Base-by-base conservation (phyloP, 495 filamentous ascomycete genomes). In the Tuber aestivum region DNA sequence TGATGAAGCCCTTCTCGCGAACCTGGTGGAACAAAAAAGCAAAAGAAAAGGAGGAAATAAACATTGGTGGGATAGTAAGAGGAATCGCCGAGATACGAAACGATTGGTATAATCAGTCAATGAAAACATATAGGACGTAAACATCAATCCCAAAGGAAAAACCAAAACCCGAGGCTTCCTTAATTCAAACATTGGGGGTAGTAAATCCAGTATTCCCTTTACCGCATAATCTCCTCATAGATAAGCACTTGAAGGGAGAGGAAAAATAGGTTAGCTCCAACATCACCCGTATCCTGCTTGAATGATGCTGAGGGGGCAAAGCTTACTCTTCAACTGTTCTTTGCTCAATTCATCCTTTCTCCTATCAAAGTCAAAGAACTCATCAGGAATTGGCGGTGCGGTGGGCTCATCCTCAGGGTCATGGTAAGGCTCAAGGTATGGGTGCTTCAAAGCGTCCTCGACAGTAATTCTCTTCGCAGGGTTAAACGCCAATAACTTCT, bases 281-380 rank as follows among this genome's bases (percentile, higher is more conserved):
- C 56, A 70, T 70, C 70, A 38, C n/a, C n/a, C n/a, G n/a, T n/a
- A n/a, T 27, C 18, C 16, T 56, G n/a, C 38, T 3, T 50, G 73
- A 69, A 7, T 70, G 44, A 41, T 56, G 50, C 14, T 16, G 14
- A 27, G 27, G 35, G 21, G 69, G 48, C n/a, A 73, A 16, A n/a
- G 86, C 89, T 84, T 83, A 92, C 91, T 82, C 87, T 97, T 97
- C 85, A 99, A 85, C 86, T 99, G 92, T 85, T 99, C 96, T 87
- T 99, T 99, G 87, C 92, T 97, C 78, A 99, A 87, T 76, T 91
- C 94, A 84, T 99, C 96, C 91, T 99, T 99, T 87, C 97, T 95
- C 88, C 97, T 97, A 86, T 99, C 96, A 83, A 99, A 99, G 85
- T 98, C 95, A 84, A 99, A 99, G 89, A 99, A 99, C 82, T 96